Evolutionary conservation across 169 alveolate genomes (phyloP).

Genomic region (Plasmodium sp.): DNA sequence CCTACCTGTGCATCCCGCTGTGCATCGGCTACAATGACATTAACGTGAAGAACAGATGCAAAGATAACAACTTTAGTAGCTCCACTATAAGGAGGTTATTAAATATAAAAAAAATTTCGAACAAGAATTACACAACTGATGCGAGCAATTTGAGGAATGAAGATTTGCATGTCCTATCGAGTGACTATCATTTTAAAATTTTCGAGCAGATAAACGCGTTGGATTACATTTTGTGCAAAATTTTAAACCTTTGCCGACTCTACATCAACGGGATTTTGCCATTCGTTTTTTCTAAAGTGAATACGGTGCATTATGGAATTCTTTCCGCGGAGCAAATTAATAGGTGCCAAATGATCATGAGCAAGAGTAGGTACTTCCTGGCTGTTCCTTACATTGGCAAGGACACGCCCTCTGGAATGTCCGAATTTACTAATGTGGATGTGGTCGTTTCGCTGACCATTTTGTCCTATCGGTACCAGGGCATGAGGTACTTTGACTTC

Average conservation of each 20-base stretch:
- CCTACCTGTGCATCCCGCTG: conserved; percentile 65
- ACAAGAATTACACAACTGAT: conserved; percentile 15
- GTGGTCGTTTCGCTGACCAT: conserved; percentile 92
- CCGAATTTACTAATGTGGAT: conserved; percentile 95
- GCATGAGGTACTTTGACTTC: conserved; percentile 90
- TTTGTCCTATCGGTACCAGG: conserved; percentile 90
- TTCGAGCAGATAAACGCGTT: conserved; percentile 66
- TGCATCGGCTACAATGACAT: conserved; percentile 60
- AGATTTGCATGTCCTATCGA: conserved; percentile 34
- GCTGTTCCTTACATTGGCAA: conserved; percentile 95
- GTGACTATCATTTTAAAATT: conserved; percentile 66
- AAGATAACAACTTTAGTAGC: conserved; percentile 24
- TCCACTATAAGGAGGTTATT: conserved; percentile 67
- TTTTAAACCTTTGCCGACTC: conserved; percentile 86
- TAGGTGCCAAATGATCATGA: conserved; percentile 69
- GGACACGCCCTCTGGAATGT: conserved; percentile 92
- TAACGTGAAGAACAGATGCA: neutral
- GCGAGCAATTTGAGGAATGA: neutral
- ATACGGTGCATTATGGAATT: conserved; percentile 88
- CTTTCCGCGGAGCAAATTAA: conserved; percentile 74
- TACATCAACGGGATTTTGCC: conserved; percentile 92
- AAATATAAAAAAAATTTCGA: conserved; percentile 34
- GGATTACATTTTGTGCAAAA: conserved; percentile 79
- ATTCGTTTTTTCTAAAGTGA: conserved; percentile 86
- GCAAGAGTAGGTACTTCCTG: conserved; percentile 88